phyloP scores from a whole-genome alignment of 768 basidiomycete genomes.

The Favolaschia claudopus region DNA sequence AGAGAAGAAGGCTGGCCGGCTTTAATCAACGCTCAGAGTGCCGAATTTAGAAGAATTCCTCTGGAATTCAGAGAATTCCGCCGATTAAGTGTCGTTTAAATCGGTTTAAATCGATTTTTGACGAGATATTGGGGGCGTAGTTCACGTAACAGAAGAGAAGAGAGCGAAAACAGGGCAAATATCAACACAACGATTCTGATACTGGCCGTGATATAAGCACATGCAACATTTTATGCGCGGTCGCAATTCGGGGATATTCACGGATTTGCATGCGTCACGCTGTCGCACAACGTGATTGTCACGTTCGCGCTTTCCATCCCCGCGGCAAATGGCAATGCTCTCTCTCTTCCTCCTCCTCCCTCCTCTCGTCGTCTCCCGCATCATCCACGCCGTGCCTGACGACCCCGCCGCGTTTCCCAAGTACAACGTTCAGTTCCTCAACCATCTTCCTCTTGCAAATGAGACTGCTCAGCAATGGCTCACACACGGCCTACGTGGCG shows the following conservation, averaged over 20 bases:
- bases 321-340: too few relatives aligned
- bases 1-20: constrained; percentile 61
- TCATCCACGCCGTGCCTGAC: constrained; percentile 79
- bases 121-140: constrained; percentile 41
- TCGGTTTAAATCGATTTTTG: not conserved
- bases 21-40: constrained; percentile 80
- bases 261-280: too few relatives aligned
- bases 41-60: constrained; percentile 73
- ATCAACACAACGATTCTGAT: not conserved
- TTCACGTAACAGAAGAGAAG: constrained; percentile 61
- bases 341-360: constrained; percentile 32
- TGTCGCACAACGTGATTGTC: too few relatives aligned
- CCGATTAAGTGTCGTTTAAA: not conserved
- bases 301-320: too few relatives aligned
- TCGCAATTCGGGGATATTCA: not conserved
- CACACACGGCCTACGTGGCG: constrained; percentile 72
- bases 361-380: constrained; percentile 45
- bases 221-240: not conserved
- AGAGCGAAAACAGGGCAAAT: not conserved
- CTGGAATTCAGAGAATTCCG: constrained; percentile 46
- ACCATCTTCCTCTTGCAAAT: constrained; percentile 75
- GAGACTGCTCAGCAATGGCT: constrained; percentile 82
- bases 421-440: constrained; percentile 79
- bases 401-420: constrained; percentile 86
- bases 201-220: not conserved